These are phyloP conservation scores for Trypanosomatidae sp. DNA, from an alignment of 208 protist genomes.

Conservation along the genomic window DNA sequence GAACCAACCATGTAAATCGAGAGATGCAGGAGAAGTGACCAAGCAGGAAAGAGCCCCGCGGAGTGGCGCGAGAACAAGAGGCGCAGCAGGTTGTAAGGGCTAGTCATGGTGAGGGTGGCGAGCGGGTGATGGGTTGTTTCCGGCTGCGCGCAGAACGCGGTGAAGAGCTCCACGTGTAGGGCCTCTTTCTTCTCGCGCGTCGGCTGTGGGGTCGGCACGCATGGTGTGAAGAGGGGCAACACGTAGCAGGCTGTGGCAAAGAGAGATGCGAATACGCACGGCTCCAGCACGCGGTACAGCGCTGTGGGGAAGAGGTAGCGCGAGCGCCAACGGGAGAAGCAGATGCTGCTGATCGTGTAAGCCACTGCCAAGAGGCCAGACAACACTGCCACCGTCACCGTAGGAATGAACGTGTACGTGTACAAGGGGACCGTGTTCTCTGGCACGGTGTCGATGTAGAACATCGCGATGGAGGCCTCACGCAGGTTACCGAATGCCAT, in stretches of 20 bases:
- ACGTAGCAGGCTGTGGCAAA: conserved; percentile 52
- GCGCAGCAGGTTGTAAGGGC: conserved; percentile 63
- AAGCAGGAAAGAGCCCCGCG: conserved; percentile 37
- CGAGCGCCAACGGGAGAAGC: conserved; percentile 57
- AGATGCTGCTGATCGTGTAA: conserved; percentile 75
- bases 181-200: conserved; percentile 32
- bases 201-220: conserved; percentile 40
- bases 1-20: conserved; percentile 64
- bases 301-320: conserved; percentile 39
- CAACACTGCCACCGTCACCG: conserved; percentile 55
- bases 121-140: conserved; percentile 62
- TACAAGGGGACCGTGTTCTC: conserved; percentile 51
- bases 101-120: conserved; percentile 61
- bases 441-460: conserved; percentile 52
- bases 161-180: conserved; percentile 56
- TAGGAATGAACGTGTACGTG: conserved; percentile 61
- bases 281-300: conserved; percentile 58
- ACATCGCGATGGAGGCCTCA: conserved; percentile 51
- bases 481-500: conserved; percentile 33
- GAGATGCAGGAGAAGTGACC: conserved; percentile 52
- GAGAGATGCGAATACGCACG: conserved; percentile 41
- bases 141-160: conserved; percentile 43
- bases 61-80: conserved; percentile 67
- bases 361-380: conserved; percentile 59
- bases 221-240: conserved; percentile 50